phyloP scores from a whole-genome alignment of 805 yeast species.

The Candida montana region DNA sequence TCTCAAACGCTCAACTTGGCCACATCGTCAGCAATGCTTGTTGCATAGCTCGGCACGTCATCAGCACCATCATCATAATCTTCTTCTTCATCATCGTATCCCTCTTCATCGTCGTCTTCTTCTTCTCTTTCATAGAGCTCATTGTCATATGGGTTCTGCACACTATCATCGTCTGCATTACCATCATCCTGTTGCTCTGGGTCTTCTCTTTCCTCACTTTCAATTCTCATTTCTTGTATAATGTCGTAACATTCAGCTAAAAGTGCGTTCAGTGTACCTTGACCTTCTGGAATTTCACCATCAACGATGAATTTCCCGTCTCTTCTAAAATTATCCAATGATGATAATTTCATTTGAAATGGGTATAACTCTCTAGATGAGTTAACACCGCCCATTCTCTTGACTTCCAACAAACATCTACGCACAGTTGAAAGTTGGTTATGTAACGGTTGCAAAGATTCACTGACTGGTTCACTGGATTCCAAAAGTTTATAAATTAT shows the following conservation, averaged over 20 bases:
- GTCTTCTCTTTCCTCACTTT: conserved; percentile 51
- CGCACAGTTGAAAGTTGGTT: conserved; percentile 91
- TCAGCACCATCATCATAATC: conserved; percentile 31
- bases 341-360: conserved; percentile 88
- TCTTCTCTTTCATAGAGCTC: conserved; percentile 23
- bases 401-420: conserved; percentile 82
- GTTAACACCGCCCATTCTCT: conserved; percentile 87
- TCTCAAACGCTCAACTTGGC: neutral
- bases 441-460: conserved; percentile 87
- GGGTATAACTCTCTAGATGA: conserved; percentile 90
- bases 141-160: conserved; percentile 13
- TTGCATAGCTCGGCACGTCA: conserved; percentile 24
- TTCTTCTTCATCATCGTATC: conserved; percentile 20
- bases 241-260: conserved; percentile 94
- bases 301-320: conserved; percentile 93
- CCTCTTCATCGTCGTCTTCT: conserved; percentile 33
- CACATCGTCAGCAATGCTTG: conserved; percentile 17
- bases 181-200: conserved; percentile 25
- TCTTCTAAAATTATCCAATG: conserved; percentile 75
- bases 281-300: conserved; percentile 94
- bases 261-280: conserved; percentile 87
- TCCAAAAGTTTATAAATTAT: conserved; percentile 84
- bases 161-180: conserved; percentile 19
- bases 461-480: conserved; percentile 92
- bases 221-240: conserved; percentile 83